Conservation (phyloP, 75 land plant genomes). For the Ceratopteris richardii region DNA sequence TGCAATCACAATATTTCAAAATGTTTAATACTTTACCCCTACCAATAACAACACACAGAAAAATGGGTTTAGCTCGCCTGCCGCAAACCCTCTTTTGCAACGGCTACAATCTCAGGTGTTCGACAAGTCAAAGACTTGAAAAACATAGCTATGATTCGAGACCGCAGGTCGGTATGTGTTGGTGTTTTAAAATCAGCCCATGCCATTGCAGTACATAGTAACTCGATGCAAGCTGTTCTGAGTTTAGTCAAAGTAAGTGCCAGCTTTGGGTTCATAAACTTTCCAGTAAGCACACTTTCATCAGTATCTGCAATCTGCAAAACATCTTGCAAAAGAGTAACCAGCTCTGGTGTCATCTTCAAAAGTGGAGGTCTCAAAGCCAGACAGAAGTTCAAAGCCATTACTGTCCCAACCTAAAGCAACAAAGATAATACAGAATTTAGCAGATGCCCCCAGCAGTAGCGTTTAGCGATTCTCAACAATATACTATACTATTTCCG, state of each 20-base stretch:
- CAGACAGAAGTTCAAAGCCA: constrained; percentile 92
- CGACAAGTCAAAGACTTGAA: constrained; percentile 97
- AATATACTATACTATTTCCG: too few species aligned
- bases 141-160: constrained; percentile 94
- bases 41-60: too few species aligned
- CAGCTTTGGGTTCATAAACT: constrained; percentile 92
- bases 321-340: constrained; percentile 87
- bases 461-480: too few species aligned
- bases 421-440: too few species aligned
- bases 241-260: constrained; percentile 77
- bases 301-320: constrained; percentile 97
- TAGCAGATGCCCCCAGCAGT: not conserved
- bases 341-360: constrained; percentile 76
- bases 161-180: constrained; percentile 77
- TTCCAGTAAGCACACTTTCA: constrained; percentile 81
- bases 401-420: constrained; percentile 89
- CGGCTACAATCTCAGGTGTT: constrained; percentile 97
- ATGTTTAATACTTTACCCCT: not conserved
- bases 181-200: constrained; percentile 92
- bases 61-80: constrained; percentile 52
- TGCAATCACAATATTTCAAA: constrained; percentile 14
- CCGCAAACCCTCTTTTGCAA: constrained; percentile 96
- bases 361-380: constrained; percentile 93
- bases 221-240: constrained; percentile 95
- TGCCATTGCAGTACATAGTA: constrained; percentile 99